Evolutionary conservation across 305 asterid species (phyloP), one percentile per base, ranked within the genome.

Genomic region (Fraxinus greggii): DNA sequence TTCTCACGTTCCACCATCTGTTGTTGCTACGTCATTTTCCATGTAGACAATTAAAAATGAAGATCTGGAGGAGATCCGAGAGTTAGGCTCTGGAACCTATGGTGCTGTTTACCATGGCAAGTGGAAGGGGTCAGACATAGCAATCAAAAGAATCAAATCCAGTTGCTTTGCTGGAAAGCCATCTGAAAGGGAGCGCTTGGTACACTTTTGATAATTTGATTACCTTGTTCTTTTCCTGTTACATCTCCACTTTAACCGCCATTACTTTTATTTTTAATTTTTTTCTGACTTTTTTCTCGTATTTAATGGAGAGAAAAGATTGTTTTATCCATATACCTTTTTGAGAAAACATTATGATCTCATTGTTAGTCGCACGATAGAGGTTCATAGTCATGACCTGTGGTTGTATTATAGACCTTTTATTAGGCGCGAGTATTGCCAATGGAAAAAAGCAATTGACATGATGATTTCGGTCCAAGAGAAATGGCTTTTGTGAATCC

Each of bases 81-180:
- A 96, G 85, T 89, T 96, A 79, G 99, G 99, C 63, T 89, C 98
- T 76, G 99, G 99, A 75, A 92, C 98, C 33, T 96, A 91, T 88
- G 99, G 99, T 78, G 79, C 98, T 89, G 99, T 96, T 80, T 96
- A 59, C 85, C 97, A 96, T 86, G 99, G 99, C 80, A 96, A 96
- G 86, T 96, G 99, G 99, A 96, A 84, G 89, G 99, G 99, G 65
- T 94, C 99, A 1, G 98, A 96, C 89, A 98, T 96, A 17, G 99
- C 99, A 36, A 92, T 96, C 84, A 96, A 94, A 88, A 92, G 97
- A 88, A 96, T 96, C 78, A 96, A 96, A 85, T 95, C 98, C 63
- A 93, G 99, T 89, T 96, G 99, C 92, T 96, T 96, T 92, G 89
- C 95, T 79, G 99, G 97, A 75, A 94, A 89, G 88, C 98, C 98